Evolutionary conservation across 2,329 filamentous ascomycete genomes (phyloP), one percentile per base, ranked within the genome.

Genomic region (Aspergillus ibericus): DNA sequence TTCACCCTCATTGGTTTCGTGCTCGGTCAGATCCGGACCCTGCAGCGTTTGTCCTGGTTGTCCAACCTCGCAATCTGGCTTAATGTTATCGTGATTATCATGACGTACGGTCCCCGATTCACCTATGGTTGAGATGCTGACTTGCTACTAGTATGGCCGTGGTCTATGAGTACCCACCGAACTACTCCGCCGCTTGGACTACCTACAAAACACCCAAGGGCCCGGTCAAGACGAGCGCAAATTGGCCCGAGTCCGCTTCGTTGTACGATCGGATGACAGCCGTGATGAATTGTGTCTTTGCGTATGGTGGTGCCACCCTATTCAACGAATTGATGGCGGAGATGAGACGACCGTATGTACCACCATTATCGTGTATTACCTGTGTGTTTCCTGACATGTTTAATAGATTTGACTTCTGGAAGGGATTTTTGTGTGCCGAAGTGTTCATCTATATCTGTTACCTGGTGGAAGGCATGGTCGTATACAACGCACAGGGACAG

Each of bases 271-370:
- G 38, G 68, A 80, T 61, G 75, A 74, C 49, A 76, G 76, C 16
- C 13, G 60, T 79, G 29, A 50, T 50, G 48, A 50, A 50, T 18
- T 50, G 48, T 36, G 48, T 50, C 15, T 50, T 50, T n/a, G 72
- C 77, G 4, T 81, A 79, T 60, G 76, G 76, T 25, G 79, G 79
- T 16, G 75, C 78, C 6, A 75, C 75, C 50, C 67, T 82, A 5
- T 82, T 81, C 65, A 72, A 75, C 36, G 78, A 81, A 42, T 77
- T 82, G 56, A 71, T 82, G 58, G 67, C 74, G 12, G 74, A 77
- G 56, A 76, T 77, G 74, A 66, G 65, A 10, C 68, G 68, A 3
- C 75, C 75, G 48, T 50, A 18, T 7, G 48, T 15, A 10, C 2
- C 2, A 2, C 9, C 2, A 8, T 32, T 9, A 3, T 10, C 27